A percentile compares a stretch with the other conserved stretches of the same genome.
phyloP scores from a whole-genome alignment of 768 basidiomycete genomes.

The Mycena vitilis region DNA sequence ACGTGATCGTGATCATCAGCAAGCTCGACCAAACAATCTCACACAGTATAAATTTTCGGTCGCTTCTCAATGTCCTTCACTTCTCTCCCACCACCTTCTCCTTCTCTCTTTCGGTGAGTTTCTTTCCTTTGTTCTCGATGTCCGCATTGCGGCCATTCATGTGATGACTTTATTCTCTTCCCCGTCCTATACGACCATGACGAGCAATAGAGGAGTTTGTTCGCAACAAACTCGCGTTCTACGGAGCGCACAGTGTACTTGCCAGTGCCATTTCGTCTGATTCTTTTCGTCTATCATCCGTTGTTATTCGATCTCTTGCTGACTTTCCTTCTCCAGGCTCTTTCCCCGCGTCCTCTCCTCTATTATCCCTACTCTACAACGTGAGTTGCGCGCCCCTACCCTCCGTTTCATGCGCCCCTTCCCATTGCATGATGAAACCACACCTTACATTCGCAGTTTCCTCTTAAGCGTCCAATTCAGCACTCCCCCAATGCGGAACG shows the following conservation, averaged over 20 bases:
- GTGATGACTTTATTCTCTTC: slow-evolving; percentile 90
- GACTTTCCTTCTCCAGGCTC: slow-evolving; percentile 2
- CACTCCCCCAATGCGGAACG: slow-evolving; percentile 81
- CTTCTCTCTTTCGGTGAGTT: slow-evolving; percentile 27
- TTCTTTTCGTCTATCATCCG: slow-evolving; percentile 32
- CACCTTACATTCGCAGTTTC: slow-evolving; percentile 88
- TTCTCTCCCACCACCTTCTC: neutral
- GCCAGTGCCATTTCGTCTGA: slow-evolving; percentile 93
- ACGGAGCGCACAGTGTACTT: slow-evolving; percentile 78
- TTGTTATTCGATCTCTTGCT: slow-evolving; percentile 26
- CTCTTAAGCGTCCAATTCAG: slow-evolving; percentile 77
- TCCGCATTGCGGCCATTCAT: slow-evolving; percentile 15
- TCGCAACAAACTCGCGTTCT: slow-evolving; percentile 79
- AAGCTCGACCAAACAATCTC: slow-evolving; percentile 18
- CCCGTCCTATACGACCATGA: slow-evolving; percentile 93
- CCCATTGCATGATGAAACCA: slow-evolving; percentile 61
- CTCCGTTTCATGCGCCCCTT: slow-evolving; percentile 36
- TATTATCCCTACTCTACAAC: neutral
- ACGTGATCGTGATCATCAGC: slow-evolving; percentile 9
- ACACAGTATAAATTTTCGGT: slow-evolving; percentile 24
- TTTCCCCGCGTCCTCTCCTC: neutral
- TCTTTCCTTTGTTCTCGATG: slow-evolving; percentile 28
- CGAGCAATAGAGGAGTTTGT: slow-evolving; percentile 84
- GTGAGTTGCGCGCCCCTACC: slow-evolving; percentile 39
- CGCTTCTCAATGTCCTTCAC: neutral